Evolutionary conservation across 192 early-diverging fungal species (phyloP).

Genomic region (Mortierella antarctica): DNA sequence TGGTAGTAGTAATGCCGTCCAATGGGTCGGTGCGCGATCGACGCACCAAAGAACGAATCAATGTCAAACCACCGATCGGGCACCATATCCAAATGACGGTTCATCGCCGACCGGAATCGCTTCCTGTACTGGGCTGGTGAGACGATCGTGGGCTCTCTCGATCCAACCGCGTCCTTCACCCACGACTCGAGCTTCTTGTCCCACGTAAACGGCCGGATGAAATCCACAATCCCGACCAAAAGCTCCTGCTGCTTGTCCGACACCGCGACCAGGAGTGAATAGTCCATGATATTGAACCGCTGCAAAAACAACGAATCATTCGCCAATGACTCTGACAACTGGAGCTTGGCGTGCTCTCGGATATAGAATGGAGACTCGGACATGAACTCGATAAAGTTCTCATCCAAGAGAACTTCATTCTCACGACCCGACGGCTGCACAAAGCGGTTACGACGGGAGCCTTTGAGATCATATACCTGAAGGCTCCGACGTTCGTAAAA

Average conservation of each 20-base stretch:
- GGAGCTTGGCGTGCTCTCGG: slow-evolving; percentile 88
- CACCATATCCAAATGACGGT: slow-evolving; percentile 66
- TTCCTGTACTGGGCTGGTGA: slow-evolving; percentile 94
- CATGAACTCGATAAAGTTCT: slow-evolving; percentile 92
- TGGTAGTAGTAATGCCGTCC: slow-evolving; percentile 23
- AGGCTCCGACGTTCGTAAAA: slow-evolving; percentile 82
- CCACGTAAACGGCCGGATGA: slow-evolving; percentile 98
- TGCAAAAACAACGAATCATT: slow-evolving; percentile 96
- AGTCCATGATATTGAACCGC: slow-evolving; percentile 98
- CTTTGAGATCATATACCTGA: slow-evolving; percentile 93
- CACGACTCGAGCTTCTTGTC: slow-evolving; percentile 98
- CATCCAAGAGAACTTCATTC: slow-evolving; percentile 91
- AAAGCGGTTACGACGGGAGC: slow-evolving; percentile 94
- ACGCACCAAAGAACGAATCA: slow-evolving; percentile 14
- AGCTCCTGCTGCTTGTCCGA: slow-evolving; percentile 88
- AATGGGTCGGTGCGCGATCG: slow-evolving; percentile 25
- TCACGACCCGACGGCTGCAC: slow-evolving; percentile 86
- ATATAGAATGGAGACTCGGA: slow-evolving; percentile 91
- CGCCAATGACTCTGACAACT: slow-evolving; percentile 85
- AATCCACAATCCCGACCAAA: slow-evolving; percentile 98
- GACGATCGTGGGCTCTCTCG: slow-evolving; percentile 94
- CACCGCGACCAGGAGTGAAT: slow-evolving; percentile 94
- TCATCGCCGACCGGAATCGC: slow-evolving; percentile 96
- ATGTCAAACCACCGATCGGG: slow-evolving; percentile 47
- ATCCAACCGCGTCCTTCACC: slow-evolving; percentile 97